Percentiles rank a stretch among this genome's conserved stretches.
These are phyloP conservation scores for Pseudogymnoascus destructans DNA, from an alignment of 2,329 filamentous ascomycete genomes.

Conservation along the genomic window DNA sequence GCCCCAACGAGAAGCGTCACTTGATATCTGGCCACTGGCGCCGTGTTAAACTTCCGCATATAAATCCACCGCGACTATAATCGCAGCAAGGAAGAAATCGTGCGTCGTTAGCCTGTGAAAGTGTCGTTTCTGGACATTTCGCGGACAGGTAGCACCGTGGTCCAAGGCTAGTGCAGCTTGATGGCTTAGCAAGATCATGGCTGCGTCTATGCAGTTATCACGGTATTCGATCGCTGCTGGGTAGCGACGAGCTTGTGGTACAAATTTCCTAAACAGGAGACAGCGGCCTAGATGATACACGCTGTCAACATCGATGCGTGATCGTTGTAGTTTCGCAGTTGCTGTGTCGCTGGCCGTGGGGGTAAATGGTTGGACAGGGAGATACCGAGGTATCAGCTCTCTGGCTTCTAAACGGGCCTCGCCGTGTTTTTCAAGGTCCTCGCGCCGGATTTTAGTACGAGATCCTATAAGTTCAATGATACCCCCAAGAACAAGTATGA, in stretches of 20 bases:
- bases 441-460: not conserved
- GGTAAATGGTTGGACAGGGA: not conserved
- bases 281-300: slow-evolving; percentile 11
- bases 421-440: slow-evolving; percentile 9
- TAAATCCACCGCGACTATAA: slow-evolving; percentile 13
- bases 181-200: slow-evolving; percentile 10
- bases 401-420: not conserved
- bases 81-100: slow-evolving; percentile 14
- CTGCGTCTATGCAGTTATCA: slow-evolving; percentile 10
- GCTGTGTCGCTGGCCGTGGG: not conserved
- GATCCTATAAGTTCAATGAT: slow-evolving; percentile 10
- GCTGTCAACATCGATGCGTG: slow-evolving; percentile 6
- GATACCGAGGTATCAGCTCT: not conserved
- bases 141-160: not conserved
- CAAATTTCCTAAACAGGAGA: slow-evolving; percentile 10
- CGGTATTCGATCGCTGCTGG: slow-evolving; percentile 7
- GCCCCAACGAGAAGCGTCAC: slow-evolving; percentile 8
- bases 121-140: slow-evolving; percentile 9
- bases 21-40: not conserved
- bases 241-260: slow-evolving; percentile 4
- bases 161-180: slow-evolving; percentile 11
- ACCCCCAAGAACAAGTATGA: slow-evolving; percentile 10
- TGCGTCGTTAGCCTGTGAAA: slow-evolving; percentile 8
- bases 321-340: not conserved
- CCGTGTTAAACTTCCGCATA: slow-evolving; percentile 8